Conservation (phyloP, 2,329 filamentous ascomycete genomes). For the Aureobasidium leucospermi region DNA sequence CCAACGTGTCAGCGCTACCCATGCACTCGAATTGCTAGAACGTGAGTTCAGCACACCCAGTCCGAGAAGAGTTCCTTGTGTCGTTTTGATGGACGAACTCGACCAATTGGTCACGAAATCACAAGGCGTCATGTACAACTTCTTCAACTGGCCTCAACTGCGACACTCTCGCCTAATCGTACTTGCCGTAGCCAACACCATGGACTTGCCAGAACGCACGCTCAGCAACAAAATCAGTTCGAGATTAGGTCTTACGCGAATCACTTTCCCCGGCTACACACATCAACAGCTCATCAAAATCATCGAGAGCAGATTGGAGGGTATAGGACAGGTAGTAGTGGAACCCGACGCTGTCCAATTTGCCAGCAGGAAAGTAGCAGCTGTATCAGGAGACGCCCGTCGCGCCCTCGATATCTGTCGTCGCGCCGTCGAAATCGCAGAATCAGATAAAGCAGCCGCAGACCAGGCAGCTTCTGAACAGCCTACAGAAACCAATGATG, state of each 20-base stretch:
- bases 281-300: slow-evolving; percentile 97
- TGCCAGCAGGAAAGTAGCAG: slow-evolving; percentile 90
- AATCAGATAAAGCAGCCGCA: slow-evolving; percentile 51
- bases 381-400: slow-evolving; percentile 88
- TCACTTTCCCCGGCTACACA: slow-evolving; percentile 95
- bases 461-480: slow-evolving; percentile 29
- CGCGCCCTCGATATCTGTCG: slow-evolving; percentile 92
- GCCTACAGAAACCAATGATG: slow-evolving; percentile 22
- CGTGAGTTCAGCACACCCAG: slow-evolving; percentile 88
- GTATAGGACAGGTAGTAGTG: slow-evolving; percentile 75
- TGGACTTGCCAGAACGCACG: slow-evolving; percentile 94
- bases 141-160: slow-evolving; percentile 97
- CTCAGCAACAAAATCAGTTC: slow-evolving; percentile 98
- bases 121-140: slow-evolving; percentile 99
- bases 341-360: slow-evolving; percentile 93
- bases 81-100: slow-evolving; percentile 96
- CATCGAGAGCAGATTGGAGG: slow-evolving; percentile 85
- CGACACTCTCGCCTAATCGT: slow-evolving; percentile 90
- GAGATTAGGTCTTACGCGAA: slow-evolving; percentile 72
- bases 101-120: slow-evolving; percentile 97
- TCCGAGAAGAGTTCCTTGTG: slow-evolving; percentile 84
- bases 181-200: slow-evolving; percentile 94
- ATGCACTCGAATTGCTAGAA: slow-evolving; percentile 85
- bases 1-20: slow-evolving; percentile 82
- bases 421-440: slow-evolving; percentile 88